A percentile compares a stretch with the other conserved stretches of the same genome.
These are phyloP conservation scores for Cytospora chrysosperma DNA, from an alignment of 2,329 filamentous ascomycete species.

Conservation along the genomic window DNA sequence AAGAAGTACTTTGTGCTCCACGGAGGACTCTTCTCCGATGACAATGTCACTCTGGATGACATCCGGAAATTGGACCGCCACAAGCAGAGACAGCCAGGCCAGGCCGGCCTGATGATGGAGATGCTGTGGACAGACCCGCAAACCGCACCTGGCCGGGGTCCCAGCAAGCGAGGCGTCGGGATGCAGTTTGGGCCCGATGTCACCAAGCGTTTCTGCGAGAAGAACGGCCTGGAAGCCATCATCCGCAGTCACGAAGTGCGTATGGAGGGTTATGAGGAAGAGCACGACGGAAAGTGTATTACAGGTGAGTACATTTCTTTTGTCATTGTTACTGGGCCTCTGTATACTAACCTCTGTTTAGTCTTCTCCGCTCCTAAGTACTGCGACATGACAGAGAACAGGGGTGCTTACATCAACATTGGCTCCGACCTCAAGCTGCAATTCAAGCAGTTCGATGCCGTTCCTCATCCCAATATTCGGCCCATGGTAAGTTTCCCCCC, in stretches of 20 bases:
- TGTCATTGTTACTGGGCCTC: not conserved
- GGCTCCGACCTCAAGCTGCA: constrained; percentile 86
- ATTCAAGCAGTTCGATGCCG: constrained; percentile 92
- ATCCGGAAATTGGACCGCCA: constrained; percentile 91
- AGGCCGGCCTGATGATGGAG: constrained; percentile 98
- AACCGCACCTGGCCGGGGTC: constrained; percentile 77
- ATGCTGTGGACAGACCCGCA: constrained; percentile 99
- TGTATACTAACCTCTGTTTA: constrained; percentile 35
- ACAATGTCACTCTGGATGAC: constrained; percentile 87
- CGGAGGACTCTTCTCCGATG: constrained; percentile 93
- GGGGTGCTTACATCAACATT: constrained; percentile 97
- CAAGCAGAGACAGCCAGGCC: constrained; percentile 87
- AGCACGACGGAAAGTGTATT: constrained; percentile 93
- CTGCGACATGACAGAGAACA: constrained; percentile 97
- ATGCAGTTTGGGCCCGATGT: constrained; percentile 96
- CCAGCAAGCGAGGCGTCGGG: constrained; percentile 94
- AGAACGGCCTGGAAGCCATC: constrained; percentile 89
- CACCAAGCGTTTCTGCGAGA: constrained; percentile 94
- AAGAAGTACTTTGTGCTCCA: constrained; percentile 90
- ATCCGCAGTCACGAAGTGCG: constrained; percentile 97
- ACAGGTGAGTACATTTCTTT: constrained; percentile 61
- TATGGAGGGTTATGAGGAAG: constrained; percentile 99
- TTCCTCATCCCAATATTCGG: constrained; percentile 91
- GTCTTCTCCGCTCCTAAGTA: constrained; percentile 98
- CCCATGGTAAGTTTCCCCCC: constrained; percentile 66